These are phyloP conservation scores for Pichia sorboxylosa DNA, from an alignment of 1,139 yeast species.

Conservation along the genomic window DNA sequence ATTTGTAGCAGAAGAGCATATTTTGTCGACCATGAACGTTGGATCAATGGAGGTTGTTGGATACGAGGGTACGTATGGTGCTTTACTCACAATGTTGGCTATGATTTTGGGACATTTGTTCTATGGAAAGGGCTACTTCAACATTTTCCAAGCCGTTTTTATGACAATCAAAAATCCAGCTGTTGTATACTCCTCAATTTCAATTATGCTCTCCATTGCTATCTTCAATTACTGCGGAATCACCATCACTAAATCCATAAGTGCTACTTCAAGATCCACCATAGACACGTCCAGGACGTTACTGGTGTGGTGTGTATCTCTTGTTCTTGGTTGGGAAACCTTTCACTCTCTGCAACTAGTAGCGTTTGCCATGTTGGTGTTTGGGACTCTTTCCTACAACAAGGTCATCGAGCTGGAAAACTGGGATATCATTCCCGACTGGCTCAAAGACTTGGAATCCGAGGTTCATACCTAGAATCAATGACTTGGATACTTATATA, in stretches of 20 bases:
- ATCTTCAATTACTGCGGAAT: constrained; percentile 67
- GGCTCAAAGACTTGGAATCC: constrained; percentile 25
- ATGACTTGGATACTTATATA: no score
- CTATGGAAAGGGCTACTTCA: constrained; percentile 43
- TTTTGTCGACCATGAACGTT: constrained; percentile 41
- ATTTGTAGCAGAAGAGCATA: constrained; percentile 68
- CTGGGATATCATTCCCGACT: constrained; percentile 36
- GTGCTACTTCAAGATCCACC: constrained; percentile 74
- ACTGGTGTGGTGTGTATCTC: constrained; percentile 67
- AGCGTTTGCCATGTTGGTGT: constrained; percentile 55
- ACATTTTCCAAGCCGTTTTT: constrained; percentile 38
- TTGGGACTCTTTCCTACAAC: constrained; percentile 67
- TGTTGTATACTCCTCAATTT: constrained; percentile 42
- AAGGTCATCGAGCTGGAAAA: constrained; percentile 39
- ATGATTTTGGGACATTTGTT: constrained; percentile 36
- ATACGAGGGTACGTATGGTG: constrained; percentile 65
- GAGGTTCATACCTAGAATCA: constrained; percentile 4
- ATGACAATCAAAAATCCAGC: constrained; percentile 35
- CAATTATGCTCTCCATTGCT: constrained; percentile 65
- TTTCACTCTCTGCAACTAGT: constrained; percentile 49
- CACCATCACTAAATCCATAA: constrained; percentile 49
- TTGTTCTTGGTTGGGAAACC: constrained; percentile 67
- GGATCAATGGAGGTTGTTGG: constrained; percentile 62
- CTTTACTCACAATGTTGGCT: constrained; percentile 31
- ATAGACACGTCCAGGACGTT: constrained; percentile 71